Conservation (phyloP, 2,329 filamentous ascomycete genomes). For the Simplicillium aogashimaense region DNA sequence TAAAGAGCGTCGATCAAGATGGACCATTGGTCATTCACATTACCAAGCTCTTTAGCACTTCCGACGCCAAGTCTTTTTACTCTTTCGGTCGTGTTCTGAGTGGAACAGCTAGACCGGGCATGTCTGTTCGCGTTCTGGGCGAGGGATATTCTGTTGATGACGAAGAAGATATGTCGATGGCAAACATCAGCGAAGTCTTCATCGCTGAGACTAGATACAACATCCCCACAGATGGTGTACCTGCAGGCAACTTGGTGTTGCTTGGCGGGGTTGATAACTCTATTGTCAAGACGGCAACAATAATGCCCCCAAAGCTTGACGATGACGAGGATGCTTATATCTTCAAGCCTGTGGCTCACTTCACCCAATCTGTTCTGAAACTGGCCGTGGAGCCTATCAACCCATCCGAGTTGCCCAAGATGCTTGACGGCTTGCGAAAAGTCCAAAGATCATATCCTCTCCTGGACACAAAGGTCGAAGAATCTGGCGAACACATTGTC, state of each 20-base stretch:
- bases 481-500: slow-evolving; percentile 92
- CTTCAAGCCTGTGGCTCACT: slow-evolving; percentile 85
- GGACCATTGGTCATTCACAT: slow-evolving; percentile 87
- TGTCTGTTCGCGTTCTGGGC: slow-evolving; percentile 81
- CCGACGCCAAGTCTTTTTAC: slow-evolving; percentile 84
- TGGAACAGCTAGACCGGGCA: slow-evolving; percentile 73
- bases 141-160: slow-evolving; percentile 95
- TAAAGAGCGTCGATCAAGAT: slow-evolving; percentile 76
- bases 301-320: slow-evolving; percentile 70
- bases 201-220: slow-evolving; percentile 92
- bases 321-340: slow-evolving; percentile 91
- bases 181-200: slow-evolving; percentile 76
- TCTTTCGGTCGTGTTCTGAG: slow-evolving; percentile 89
- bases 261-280: slow-evolving; percentile 92
- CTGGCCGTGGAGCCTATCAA: slow-evolving; percentile 97
- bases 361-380: slow-evolving; percentile 96
- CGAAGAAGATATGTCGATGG: slow-evolving; percentile 91
- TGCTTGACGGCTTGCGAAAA: slow-evolving; percentile 92
- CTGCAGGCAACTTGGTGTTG: slow-evolving; percentile 89
- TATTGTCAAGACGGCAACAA: slow-evolving; percentile 92
- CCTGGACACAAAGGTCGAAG: slow-evolving; percentile 93
- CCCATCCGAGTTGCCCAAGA: slow-evolving; percentile 94
- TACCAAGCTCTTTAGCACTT: slow-evolving; percentile 84
- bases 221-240: slow-evolving; percentile 81
- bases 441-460: slow-evolving; percentile 97